A percentile compares a stretch with the other conserved stretches of the same genome.
phyloP scores from a whole-genome alignment of 352 stramenopile genomes.

The Stramenopiles sp. region DNA sequence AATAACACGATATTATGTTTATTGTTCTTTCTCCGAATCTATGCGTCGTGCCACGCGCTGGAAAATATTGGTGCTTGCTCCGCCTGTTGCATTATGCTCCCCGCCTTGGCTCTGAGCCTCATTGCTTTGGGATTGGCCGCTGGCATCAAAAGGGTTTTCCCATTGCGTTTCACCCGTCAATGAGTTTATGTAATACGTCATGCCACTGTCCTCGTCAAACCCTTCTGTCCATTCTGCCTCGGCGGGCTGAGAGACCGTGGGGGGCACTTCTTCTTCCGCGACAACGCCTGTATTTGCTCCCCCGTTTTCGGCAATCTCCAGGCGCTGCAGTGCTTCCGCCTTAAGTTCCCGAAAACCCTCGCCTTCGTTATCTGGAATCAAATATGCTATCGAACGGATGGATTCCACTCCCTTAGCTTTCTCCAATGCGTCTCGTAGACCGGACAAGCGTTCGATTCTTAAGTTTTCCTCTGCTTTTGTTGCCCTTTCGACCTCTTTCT shows the following conservation, averaged over 20 bases:
- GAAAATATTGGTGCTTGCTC: too few relatives aligned
- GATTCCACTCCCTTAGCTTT: background rate
- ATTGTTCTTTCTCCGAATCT: too few relatives aligned
- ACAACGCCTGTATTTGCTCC: too few relatives aligned
- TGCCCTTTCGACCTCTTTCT: background rate
- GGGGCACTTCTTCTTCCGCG: background rate
- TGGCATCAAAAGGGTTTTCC: too few relatives aligned
- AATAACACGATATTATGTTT: too few relatives aligned
- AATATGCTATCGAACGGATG: background rate
- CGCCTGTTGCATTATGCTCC: too few relatives aligned
- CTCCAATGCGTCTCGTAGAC: background rate
- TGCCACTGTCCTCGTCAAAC: slow-evolving; percentile 15
- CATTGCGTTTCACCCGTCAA: slow-evolving; percentile 16
- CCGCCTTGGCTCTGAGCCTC: too few relatives aligned
- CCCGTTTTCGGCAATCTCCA: background rate
- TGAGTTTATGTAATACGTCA: slow-evolving; percentile 16
- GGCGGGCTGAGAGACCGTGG: background rate
- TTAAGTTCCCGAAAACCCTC: background rate
- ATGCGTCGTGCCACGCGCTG: too few relatives aligned
- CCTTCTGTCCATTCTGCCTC: background rate
- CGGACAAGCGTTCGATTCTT: background rate
- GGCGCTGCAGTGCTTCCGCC: background rate
- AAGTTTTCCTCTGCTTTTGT: background rate
- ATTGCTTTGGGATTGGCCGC: too few relatives aligned
- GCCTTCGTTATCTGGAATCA: slow-evolving; percentile 1